phyloP scores from a whole-genome alignment of 176 grass and related monocot genomes.

The Musa schizocarpa region DNA sequence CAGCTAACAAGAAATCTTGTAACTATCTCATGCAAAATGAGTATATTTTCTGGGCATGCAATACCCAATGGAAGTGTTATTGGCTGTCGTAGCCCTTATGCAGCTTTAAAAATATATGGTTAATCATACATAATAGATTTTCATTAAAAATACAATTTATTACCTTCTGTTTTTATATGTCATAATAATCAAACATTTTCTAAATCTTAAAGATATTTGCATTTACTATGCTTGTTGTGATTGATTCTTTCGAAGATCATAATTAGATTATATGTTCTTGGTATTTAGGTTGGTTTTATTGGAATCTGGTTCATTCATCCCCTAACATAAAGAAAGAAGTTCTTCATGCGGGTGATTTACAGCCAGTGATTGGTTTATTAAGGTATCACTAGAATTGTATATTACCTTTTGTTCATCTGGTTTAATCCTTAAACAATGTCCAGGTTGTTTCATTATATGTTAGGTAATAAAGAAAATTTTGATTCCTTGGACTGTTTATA shows the following conservation, averaged over 20 bases:
- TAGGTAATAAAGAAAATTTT: background rate
- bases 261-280: background rate
- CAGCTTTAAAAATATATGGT: background rate
- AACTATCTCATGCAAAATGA: background rate
- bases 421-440: background rate
- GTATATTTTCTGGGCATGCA: background rate
- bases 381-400: slow-evolving; percentile 39
- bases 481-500: no score
- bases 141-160: background rate
- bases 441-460: background rate
- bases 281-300: slow-evolving; percentile 85
- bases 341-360: slow-evolving; percentile 82
- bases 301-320: slow-evolving; percentile 98
- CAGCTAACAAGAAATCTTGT: background rate
- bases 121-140: background rate
- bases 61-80: background rate
- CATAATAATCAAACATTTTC: background rate
- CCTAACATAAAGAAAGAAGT: slow-evolving; percentile 99
- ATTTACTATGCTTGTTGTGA: background rate
- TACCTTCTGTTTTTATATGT: background rate
- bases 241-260: background rate
- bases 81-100: background rate
- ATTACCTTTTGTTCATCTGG: background rate
- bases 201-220: background rate
- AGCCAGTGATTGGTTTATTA: slow-evolving; percentile 92